A percentile compares a stretch with the other conserved stretches of the same genome.
Evolutionary conservation across 805 yeast species (phyloP).

Genomic region (Yarrowia sp.): DNA sequence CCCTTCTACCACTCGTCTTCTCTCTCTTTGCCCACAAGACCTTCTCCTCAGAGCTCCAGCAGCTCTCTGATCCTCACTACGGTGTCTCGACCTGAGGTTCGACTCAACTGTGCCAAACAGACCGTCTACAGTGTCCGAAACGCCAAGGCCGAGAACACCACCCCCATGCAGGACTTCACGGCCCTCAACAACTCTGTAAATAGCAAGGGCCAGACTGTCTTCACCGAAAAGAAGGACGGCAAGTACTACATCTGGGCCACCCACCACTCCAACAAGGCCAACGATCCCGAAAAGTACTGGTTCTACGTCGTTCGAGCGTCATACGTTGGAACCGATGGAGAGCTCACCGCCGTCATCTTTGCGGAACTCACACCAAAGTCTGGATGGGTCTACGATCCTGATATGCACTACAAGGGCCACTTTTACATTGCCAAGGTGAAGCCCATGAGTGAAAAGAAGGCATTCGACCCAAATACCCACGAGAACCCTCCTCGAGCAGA

Average conservation of each 20-base stretch:
- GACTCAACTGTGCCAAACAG: conserved; percentile 17
- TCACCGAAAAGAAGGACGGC: conserved; percentile 9
- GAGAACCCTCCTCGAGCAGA: conserved; percentile 8
- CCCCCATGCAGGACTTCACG: conserved; percentile 5
- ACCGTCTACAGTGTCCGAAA: conserved; percentile 1
- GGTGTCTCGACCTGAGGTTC: background rate
- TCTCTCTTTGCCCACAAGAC: conserved; percentile 5
- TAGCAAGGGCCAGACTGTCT: conserved; percentile 23
- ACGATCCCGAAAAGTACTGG: conserved; percentile 30
- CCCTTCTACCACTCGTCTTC: conserved; percentile 24
- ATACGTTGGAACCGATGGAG: conserved; percentile 6
- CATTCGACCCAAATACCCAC: background rate
- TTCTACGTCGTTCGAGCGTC: conserved; percentile 13
- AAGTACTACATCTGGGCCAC: conserved; percentile 24
- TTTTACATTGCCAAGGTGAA: conserved; percentile 17
- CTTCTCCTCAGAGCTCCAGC: conserved; percentile 1
- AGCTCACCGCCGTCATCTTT: conserved; percentile 10
- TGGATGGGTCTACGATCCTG: conserved; percentile 15
- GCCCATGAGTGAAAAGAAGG: conserved; percentile 5
- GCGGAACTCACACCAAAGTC: conserved; percentile 20
- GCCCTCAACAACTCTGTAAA: conserved; percentile 35
- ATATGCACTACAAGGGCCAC: conserved; percentile 29
- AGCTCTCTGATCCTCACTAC: background rate
- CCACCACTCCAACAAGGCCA: conserved; percentile 10
- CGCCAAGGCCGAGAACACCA: background rate